A percentile compares a stretch with the other conserved stretches of the same genome.
Conservation (phyloP, 2,329 filamentous ascomycete species). For the Ophiobolus disseminans region DNA sequence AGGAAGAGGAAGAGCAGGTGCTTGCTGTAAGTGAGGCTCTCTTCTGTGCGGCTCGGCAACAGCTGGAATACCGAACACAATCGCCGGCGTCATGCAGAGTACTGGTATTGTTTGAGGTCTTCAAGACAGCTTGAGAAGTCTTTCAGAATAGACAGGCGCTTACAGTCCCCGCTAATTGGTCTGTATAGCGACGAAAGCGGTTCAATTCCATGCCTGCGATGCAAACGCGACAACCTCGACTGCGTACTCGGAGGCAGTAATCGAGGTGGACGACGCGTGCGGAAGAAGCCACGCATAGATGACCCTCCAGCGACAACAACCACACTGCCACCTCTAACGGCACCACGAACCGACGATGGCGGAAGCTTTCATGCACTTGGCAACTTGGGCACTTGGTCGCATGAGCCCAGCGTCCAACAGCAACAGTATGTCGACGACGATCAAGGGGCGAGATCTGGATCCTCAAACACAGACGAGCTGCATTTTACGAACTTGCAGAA, state of each 20-base stretch:
- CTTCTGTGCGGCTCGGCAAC: constrained; percentile 8
- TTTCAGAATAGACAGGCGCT: too few relatives aligned
- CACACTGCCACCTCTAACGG: constrained; percentile 32
- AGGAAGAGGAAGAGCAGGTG: constrained; percentile 50
- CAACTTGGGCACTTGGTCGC: constrained; percentile 47
- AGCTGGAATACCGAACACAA: neutral
- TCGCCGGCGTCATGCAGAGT: neutral
- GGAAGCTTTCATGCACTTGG: constrained; percentile 47
- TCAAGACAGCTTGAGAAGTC: neutral
- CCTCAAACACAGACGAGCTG: constrained; percentile 44
- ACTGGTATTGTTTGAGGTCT: too few relatives aligned
- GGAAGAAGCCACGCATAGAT: constrained; percentile 54
- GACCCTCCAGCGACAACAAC: constrained; percentile 9
- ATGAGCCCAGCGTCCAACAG: constrained; percentile 26
- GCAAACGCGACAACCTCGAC: constrained; percentile 64
- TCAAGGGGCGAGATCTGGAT: constrained; percentile 37
- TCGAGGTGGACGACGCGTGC: constrained; percentile 64
- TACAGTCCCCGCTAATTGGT: constrained; percentile 10
- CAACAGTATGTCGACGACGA: constrained; percentile 24
- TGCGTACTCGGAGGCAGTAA: constrained; percentile 67
- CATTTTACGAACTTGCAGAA: constrained; percentile 56
- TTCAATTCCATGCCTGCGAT: constrained; percentile 63
- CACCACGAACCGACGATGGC: constrained; percentile 41
- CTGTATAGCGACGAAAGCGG: constrained; percentile 54
- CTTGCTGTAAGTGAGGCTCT: constrained; percentile 40